Conservation (phyloP, 2,329 filamentous ascomycete species). For the Paramyrothecium sp. region DNA sequence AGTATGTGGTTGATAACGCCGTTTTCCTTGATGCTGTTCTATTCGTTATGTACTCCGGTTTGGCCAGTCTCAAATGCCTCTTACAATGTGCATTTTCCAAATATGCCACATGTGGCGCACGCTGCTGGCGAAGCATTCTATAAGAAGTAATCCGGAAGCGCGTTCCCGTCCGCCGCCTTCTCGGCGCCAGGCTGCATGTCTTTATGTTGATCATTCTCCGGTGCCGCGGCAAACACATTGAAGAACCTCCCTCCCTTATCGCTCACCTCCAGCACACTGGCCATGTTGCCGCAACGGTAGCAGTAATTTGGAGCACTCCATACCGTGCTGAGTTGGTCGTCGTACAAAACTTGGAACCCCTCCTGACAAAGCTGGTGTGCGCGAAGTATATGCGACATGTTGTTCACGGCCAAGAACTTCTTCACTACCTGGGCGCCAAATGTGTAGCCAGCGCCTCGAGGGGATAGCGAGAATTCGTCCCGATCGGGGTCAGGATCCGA, state of each 20-base stretch:
- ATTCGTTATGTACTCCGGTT: not conserved
- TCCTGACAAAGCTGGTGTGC: constrained; percentile 99
- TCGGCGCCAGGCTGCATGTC: constrained; percentile 77
- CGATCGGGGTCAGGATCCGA: constrained; percentile 96
- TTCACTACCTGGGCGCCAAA: constrained; percentile 97
- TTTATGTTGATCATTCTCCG: constrained; percentile 90
- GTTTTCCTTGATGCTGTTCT: not conserved
- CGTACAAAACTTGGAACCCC: constrained; percentile 94
- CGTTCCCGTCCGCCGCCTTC: constrained; percentile 61
- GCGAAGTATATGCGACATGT: constrained; percentile 94
- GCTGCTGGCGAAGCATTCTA: constrained; percentile 29
- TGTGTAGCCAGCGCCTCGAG: constrained; percentile 91
- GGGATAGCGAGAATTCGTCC: constrained; percentile 94
- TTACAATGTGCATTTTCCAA: constrained; percentile 5
- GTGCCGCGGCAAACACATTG: constrained; percentile 96
- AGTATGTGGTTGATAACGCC: not conserved
- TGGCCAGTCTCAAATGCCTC: not conserved
- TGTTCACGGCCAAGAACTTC: constrained; percentile 96
- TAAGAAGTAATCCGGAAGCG: constrained; percentile 71
- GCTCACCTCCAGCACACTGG: constrained; percentile 93
- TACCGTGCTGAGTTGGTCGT: constrained; percentile 90
- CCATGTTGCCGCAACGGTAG: constrained; percentile 95
- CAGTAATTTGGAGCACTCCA: constrained; percentile 98
- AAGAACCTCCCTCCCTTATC: constrained; percentile 92
- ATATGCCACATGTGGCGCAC: not conserved